These are phyloP conservation scores for Penicillium chermesinum DNA, from an alignment of 495 filamentous ascomycete genomes.

Conservation along the genomic window DNA sequence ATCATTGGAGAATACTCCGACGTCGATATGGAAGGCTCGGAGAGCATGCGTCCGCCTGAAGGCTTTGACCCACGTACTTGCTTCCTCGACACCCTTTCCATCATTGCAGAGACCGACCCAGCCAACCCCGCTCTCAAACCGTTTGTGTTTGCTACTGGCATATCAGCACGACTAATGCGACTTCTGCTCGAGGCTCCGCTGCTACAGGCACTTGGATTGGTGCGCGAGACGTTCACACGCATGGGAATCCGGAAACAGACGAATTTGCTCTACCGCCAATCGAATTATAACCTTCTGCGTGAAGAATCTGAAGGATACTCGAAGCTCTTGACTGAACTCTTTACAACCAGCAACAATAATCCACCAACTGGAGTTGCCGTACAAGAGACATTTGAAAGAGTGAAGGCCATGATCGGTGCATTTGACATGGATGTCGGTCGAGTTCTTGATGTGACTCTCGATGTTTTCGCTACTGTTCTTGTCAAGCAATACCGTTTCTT, in stretches of 20 bases:
- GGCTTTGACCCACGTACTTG: constrained; percentile 58
- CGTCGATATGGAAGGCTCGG: constrained; percentile 28
- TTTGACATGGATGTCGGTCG: constrained; percentile 93
- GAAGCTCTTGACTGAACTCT: constrained; percentile 84
- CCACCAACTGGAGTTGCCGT: constrained; percentile 59
- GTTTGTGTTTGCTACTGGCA: constrained; percentile 63
- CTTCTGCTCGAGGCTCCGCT: constrained; percentile 72
- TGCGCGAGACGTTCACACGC: constrained; percentile 77
- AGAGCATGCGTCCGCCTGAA: constrained; percentile 18
- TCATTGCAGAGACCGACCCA: constrained; percentile 63
- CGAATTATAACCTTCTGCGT: constrained; percentile 90
- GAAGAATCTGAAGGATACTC: constrained; percentile 96
- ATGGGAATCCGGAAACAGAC: constrained; percentile 85
- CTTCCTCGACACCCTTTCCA: constrained; percentile 77
- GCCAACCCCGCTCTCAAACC: constrained; percentile 39
- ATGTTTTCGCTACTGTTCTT: constrained; percentile 80
- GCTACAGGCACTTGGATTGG: constrained; percentile 67
- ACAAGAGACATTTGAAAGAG: constrained; percentile 64
- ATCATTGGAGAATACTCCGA: constrained; percentile 58
- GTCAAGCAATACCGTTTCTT: constrained; percentile 87
- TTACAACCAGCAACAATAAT: constrained; percentile 65
- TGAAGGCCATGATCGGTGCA: constrained; percentile 87
- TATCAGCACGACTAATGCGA: constrained; percentile 70
- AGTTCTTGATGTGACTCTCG: constrained; percentile 85
- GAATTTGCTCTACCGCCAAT: constrained; percentile 86